Percentiles rank a stretch among this genome's conserved stretches.
phyloP scores from a whole-genome alignment of 1,139 yeast genomes.

The Debaryomycetaceae sp. region DNA sequence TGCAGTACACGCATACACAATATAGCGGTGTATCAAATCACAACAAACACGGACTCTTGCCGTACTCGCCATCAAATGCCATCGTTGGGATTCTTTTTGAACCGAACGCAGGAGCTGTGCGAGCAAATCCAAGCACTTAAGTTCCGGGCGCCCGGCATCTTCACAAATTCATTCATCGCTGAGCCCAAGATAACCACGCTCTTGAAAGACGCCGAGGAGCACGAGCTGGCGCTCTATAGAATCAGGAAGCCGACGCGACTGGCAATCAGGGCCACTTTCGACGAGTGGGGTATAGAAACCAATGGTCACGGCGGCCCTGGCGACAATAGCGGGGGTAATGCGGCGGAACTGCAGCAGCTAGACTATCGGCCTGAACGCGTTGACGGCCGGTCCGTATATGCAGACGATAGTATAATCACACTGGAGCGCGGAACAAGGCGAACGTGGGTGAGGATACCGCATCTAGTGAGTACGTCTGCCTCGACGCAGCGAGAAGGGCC shows the following conservation, averaged over 20 bases:
- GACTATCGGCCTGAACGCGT: slow-evolving; percentile 25
- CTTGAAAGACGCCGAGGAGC: slow-evolving; percentile 54
- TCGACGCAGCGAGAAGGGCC: too few relatives aligned
- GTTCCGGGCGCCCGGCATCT: slow-evolving; percentile 54
- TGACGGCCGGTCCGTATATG: slow-evolving; percentile 33
- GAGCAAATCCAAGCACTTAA: slow-evolving; percentile 24
- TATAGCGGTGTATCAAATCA: too few relatives aligned
- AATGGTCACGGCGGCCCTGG: background rate
- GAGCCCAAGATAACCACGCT: slow-evolving; percentile 56
- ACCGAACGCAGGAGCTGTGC: slow-evolving; percentile 19
- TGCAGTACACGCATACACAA: too few relatives aligned
- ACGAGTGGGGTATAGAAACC: background rate
- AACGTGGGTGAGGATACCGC: too few relatives aligned
- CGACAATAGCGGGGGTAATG: background rate
- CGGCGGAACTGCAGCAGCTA: background rate
- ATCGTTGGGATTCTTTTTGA: slow-evolving; percentile 21
- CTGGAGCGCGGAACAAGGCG: too few relatives aligned
- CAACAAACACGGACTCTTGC: too few relatives aligned
- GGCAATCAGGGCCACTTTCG: background rate
- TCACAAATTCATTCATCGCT: slow-evolving; percentile 58
- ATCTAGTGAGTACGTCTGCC: too few relatives aligned
- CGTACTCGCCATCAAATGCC: too few relatives aligned
- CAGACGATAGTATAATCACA: slow-evolving; percentile 17
- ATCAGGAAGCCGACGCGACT: slow-evolving; percentile 18
- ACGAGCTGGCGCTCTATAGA: slow-evolving; percentile 49